A percentile compares a stretch with the other conserved stretches of the same genome.
phyloP scores from a whole-genome alignment of 2,329 filamentous ascomycete species.

The Fusarium compactum region DNA sequence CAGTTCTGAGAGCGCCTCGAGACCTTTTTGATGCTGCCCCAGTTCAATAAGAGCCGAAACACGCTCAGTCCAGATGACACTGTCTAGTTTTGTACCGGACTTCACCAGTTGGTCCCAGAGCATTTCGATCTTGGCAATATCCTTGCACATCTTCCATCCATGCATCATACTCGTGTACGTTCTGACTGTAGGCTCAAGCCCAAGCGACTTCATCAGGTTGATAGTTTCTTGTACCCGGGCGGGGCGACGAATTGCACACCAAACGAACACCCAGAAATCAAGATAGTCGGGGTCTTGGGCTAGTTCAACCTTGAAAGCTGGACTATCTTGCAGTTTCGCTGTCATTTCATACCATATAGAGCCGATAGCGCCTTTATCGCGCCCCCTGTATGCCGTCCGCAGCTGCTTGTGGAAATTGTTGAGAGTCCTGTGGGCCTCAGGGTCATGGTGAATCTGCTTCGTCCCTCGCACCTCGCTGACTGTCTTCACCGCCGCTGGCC shows the following conservation, averaged over 20 bases:
- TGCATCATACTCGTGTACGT: slow-evolving; percentile 81
- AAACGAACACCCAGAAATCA: slow-evolving; percentile 57
- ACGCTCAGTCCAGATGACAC: slow-evolving; percentile 75
- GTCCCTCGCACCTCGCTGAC: slow-evolving; percentile 19
- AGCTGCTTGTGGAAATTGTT: slow-evolving; percentile 48
- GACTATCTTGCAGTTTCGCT: slow-evolving; percentile 41
- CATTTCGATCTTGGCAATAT: slow-evolving; percentile 69
- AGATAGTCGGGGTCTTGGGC: slow-evolving; percentile 52
- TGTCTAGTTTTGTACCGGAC: slow-evolving; percentile 71
- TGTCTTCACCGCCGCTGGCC: slow-evolving; percentile 44
- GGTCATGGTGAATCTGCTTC: slow-evolving; percentile 8
- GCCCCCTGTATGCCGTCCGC: slow-evolving; percentile 47
- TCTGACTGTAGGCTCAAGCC: slow-evolving; percentile 68
- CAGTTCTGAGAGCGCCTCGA: slow-evolving; percentile 76
- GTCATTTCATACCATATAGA: slow-evolving; percentile 53
- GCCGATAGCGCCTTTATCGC: slow-evolving; percentile 48
- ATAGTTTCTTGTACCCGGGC: slow-evolving; percentile 53
- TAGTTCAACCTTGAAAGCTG: slow-evolving; percentile 47
- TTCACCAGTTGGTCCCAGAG: slow-evolving; percentile 75
- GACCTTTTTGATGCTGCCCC: slow-evolving; percentile 65
- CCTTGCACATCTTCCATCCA: slow-evolving; percentile 72
- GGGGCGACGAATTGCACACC: slow-evolving; percentile 52
- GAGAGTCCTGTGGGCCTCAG: slow-evolving; percentile 3
- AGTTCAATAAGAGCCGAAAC: slow-evolving; percentile 73
- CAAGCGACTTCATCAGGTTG: slow-evolving; percentile 59